Conservation (phyloP, 495 filamentous ascomycete species). For the Massariosphaeria phaeospora region DNA sequence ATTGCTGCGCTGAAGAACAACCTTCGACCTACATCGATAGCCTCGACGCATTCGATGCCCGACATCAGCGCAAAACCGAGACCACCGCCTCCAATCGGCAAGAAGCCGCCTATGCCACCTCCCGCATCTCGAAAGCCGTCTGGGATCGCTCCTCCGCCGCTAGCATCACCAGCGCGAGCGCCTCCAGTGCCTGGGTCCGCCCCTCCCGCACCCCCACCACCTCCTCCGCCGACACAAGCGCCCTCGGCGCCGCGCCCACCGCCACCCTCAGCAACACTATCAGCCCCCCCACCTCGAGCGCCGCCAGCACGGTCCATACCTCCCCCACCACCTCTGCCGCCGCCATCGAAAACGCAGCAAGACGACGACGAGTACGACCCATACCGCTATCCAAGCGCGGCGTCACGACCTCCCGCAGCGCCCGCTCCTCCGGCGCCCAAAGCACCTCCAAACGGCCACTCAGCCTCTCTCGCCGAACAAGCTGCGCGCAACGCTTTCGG, state of each 20-base stretch:
- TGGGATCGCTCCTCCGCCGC: slow-evolving; percentile 29
- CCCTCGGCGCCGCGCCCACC: slow-evolving; percentile 70
- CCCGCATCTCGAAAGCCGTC: slow-evolving; percentile 59
- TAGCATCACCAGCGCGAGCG: slow-evolving; percentile 37
- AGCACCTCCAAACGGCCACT: slow-evolving; percentile 27
- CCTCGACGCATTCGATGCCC: slow-evolving; percentile 34
- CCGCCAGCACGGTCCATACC: slow-evolving; percentile 24
- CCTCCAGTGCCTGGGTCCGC: slow-evolving; percentile 44
- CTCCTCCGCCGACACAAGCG: slow-evolving; percentile 49
- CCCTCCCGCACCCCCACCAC: slow-evolving; percentile 43
- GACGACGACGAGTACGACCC: slow-evolving; percentile 23
- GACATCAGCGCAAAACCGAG: slow-evolving; percentile 38
- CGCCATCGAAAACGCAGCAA: slow-evolving; percentile 23
- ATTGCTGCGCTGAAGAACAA: slow-evolving; percentile 38
- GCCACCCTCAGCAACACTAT: slow-evolving; percentile 74
- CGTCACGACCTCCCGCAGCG: slow-evolving; percentile 19
- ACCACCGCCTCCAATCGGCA: slow-evolving; percentile 44
- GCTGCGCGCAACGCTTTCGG: slow-evolving; percentile 42
- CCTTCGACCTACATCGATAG: slow-evolving; percentile 37
- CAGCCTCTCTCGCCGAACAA: slow-evolving; percentile 37
- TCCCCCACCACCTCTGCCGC: slow-evolving; percentile 28
- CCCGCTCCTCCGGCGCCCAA: slow-evolving; percentile 33
- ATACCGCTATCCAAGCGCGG: slow-evolving; percentile 11
- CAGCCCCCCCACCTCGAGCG: slow-evolving; percentile 56
- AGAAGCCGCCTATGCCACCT: slow-evolving; percentile 44